Base-by-base conservation (phyloP, 225 moss, liverwort and hornwort species). In the Thuidium tamariscinum region DNA sequence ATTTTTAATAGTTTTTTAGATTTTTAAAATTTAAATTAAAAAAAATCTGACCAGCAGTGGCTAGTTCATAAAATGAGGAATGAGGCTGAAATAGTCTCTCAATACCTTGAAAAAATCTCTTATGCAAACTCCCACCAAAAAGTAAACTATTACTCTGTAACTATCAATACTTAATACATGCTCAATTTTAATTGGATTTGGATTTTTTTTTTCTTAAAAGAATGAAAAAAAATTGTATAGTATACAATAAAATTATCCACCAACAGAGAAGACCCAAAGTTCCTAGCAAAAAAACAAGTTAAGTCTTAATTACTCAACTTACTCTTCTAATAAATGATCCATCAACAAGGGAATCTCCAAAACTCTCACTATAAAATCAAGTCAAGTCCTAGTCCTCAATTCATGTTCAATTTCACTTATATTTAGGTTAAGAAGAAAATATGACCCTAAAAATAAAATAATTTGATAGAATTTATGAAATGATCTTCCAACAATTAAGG, bases 331-430 rank as follows among this genome's bases (percentile, higher is more conserved):
- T n/a, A n/a, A n/a, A n/a, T 27, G 27, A 69, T 0, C 26, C 41
- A 26, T 16, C 4, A 42, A 42, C 0, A 69, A 69, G 26, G 2
- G 41, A 26, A 39, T 13, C 13, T 7, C 0, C 0, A 1, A 39
- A 68, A 23, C 23, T 68, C 7, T 39, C 39, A 23, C 13, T 7
- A 68, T 39, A 23, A 39, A 68, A 13, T 39, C 23, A 68, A 39
- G 5, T 42, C 2, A 42, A 26, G 5, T 1, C 5, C 26, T 41
- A 69, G 8, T 69, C 41, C 1, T 69, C 26, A 70, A 70, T 0
- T 68, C 25, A 39, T 68, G 1, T 2, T 39, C 4, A 39, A 23
- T 42, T 69, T 26, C 2, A n/a, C n/a, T n/a, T n/a, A n/a, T n/a
- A 70, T 26, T 42, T 42, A 26, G 16, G 9, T 26, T 16, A 27